Evolutionary conservation across 1,284 basidiomycete genomes (phyloP), one percentile per base, ranked within the genome.

Genomic region (Cutaneotrichosporon spelunceum): DNA sequence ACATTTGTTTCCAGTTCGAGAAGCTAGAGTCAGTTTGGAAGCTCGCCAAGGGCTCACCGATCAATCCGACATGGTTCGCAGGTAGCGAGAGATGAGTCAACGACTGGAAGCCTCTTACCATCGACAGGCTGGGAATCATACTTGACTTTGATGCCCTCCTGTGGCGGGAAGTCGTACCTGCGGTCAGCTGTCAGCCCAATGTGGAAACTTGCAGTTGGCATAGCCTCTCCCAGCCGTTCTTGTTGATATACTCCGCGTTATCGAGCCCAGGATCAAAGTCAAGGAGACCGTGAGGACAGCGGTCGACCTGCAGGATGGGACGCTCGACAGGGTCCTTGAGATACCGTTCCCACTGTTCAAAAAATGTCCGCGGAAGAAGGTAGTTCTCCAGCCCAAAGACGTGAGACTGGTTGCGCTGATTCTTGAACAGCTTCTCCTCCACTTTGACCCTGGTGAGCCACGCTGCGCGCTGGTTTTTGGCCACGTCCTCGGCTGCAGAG

Each of bases 201-300:
- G 19, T 3, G 21, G 21, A 8, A 1, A 65, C 73, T 66, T 57
- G 75, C 72, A 65, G 56, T 2, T 58, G 36, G 21, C 61, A 60
- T 1, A 76, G 54, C 29, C 49, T 34, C 1, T 56, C 19, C 73
- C 74, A 78, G 0, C 72, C 72, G 2, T 16, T 36, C 27, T 63
- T 55, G 2, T 56, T 50, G 4, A 75, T 14, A 23, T 66, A 68
- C 53, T 59, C 39, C 1, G 57, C 29, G 5, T 53, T 27, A 29
- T 68, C 68, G 55, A 68, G 63, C 54, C 62, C 61, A 16, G 70
- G 72, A 64, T 78, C 75, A 34, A 70, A 68, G 57, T 70, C 68
- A 42, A 77, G 53, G 30, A 62, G n/a, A 0, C 70, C 71, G 62
- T 78, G 77, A n/a, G 61, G 56, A 34, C 77, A 78, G 7, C 69